Evolutionary conservation across 768 basidiomycete genomes (phyloP).

Genomic region (Russula abietina): DNA sequence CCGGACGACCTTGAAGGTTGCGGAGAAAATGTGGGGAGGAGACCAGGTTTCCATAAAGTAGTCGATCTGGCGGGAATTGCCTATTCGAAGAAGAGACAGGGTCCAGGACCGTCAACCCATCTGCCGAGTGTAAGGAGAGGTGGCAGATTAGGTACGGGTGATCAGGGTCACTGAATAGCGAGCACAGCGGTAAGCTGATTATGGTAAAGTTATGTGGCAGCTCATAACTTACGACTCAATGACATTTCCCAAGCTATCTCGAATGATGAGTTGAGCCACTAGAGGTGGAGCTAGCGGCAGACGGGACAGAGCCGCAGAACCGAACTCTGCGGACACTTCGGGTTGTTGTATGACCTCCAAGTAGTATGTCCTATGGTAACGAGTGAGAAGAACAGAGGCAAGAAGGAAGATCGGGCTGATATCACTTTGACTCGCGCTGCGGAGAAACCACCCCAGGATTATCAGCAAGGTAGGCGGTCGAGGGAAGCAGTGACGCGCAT

Average conservation of each 20-base stretch:
- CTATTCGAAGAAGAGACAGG: conserved; percentile 52
- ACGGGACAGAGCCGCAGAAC: conserved; percentile 64
- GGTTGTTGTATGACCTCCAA: conserved; percentile 87
- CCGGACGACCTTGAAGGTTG: conserved; percentile 72
- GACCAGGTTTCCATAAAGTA: conserved; percentile 82
- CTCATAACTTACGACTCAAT: conserved; percentile 66
- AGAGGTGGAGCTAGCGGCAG: conserved; percentile 80
- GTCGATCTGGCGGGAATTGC: conserved; percentile 44
- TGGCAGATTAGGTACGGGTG: conserved; percentile 85
- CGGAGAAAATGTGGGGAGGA: conserved; percentile 74
- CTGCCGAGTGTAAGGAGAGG: conserved; percentile 65
- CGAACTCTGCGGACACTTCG: conserved; percentile 74
- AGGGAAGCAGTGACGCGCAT: conserved; percentile 11
- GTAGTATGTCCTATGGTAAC: conserved; percentile 47
- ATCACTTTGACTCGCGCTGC: conserved; percentile 25
- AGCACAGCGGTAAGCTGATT: background rate
- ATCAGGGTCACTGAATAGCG: conserved; percentile 65
- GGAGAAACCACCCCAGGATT: conserved; percentile 17
- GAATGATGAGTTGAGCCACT: conserved; percentile 71
- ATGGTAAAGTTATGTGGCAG: conserved; percentile 22
- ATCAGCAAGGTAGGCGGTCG: conserved; percentile 15
- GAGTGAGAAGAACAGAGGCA: conserved; percentile 8
- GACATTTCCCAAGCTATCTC: conserved; percentile 62
- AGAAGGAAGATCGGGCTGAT: background rate
- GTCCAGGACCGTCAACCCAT: conserved; percentile 59